Evolutionary conservation across 1,284 basidiomycete species (phyloP).

Genomic region (Ganoderma resinaceum): DNA sequence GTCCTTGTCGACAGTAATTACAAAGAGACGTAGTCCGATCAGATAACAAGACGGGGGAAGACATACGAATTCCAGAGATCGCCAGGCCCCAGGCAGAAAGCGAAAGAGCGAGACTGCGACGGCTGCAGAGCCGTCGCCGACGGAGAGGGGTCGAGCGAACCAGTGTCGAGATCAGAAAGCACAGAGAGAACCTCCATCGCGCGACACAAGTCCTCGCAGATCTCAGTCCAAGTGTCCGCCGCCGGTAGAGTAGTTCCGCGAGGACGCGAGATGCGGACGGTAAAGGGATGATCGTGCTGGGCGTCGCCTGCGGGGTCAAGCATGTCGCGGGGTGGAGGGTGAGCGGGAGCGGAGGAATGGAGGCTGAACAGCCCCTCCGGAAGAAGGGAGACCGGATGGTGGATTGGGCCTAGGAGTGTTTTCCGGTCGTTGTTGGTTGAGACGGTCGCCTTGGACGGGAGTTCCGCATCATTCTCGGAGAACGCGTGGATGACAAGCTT

Average conservation of each 20-base stretch:
- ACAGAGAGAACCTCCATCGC: constrained; percentile 25
- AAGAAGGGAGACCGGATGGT: too few species aligned
- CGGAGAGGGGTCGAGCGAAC: constrained; percentile 3
- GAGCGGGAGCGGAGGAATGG: background rate
- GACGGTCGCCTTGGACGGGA: background rate
- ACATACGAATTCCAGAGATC: constrained; percentile 19
- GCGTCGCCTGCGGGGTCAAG: background rate
- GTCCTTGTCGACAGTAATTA: background rate
- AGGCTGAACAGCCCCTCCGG: background rate
- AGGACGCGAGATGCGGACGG: background rate
- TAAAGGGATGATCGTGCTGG: background rate
- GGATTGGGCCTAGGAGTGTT: background rate
- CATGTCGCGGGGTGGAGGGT: background rate
- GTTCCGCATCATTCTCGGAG: background rate
- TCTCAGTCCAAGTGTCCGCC: constrained; percentile 28
- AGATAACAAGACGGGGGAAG: constrained; percentile 10
- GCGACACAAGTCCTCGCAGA: constrained; percentile 26
- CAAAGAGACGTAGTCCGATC: background rate
- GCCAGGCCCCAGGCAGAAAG: background rate
- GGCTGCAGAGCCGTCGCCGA: background rate
- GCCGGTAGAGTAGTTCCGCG: background rate
- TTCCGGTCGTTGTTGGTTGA: background rate
- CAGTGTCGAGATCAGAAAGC: constrained; percentile 13
- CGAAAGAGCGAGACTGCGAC: background rate
- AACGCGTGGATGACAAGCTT: constrained; percentile 5